Percentiles rank a stretch among this genome's conserved stretches.
phyloP scores from a whole-genome alignment of 192 early-diverging fungal species.

The Gigaspora rosea region DNA sequence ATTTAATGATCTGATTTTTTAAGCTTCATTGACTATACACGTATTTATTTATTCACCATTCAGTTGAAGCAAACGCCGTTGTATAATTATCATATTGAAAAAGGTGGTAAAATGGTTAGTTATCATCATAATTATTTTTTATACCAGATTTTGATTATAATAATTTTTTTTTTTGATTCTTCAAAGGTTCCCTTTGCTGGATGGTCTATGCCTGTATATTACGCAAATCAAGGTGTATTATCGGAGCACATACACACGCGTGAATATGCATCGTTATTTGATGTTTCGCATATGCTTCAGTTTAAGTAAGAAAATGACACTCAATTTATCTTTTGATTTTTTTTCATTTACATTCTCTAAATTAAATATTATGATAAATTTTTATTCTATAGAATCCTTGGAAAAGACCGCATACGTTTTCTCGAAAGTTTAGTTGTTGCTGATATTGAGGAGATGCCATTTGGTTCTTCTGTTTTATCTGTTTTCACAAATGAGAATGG shows the following conservation, averaged over 20 bases:
- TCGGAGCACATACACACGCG: slow-evolving; percentile 91
- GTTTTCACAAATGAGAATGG: slow-evolving; percentile 95
- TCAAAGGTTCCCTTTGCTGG: slow-evolving; percentile 84
- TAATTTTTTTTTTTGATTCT: background rate
- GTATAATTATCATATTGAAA: slow-evolving; percentile 88
- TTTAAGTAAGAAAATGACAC: slow-evolving; percentile 58
- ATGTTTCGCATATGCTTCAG: too few species aligned
- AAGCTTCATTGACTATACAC: too few species aligned
- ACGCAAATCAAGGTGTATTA: slow-evolving; percentile 79
- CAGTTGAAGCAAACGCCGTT: slow-evolving; percentile 76
- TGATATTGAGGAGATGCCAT: slow-evolving; percentile 79
- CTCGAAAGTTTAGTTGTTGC: slow-evolving; percentile 87
- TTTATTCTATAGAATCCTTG: slow-evolving; percentile 62
- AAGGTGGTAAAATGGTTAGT: slow-evolving; percentile 89
- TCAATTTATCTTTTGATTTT: background rate
- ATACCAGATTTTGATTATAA: background rate
- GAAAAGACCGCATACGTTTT: slow-evolving; percentile 85
- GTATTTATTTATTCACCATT: too few species aligned
- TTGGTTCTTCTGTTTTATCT: slow-evolving; percentile 81
- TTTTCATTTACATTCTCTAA: background rate
- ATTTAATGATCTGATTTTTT: too few species aligned
- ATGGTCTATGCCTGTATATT: slow-evolving; percentile 96
- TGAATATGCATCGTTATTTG: slow-evolving; percentile 89
- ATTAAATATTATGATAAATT: background rate
- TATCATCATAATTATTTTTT: background rate